Base-by-base conservation (phyloP, 306 rosid species). In the Dalbergia cochinchinensis region DNA sequence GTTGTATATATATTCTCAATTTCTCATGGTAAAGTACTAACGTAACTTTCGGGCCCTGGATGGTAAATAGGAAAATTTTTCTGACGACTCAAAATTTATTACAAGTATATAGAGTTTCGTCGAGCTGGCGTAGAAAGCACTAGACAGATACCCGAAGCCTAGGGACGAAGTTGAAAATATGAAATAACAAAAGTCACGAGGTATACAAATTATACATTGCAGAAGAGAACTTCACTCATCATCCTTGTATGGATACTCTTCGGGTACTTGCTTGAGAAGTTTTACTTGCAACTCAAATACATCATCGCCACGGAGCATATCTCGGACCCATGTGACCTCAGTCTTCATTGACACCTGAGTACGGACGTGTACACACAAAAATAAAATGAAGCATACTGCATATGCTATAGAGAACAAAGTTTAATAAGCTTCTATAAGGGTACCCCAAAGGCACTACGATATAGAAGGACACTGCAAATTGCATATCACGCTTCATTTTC, bases 181-280 rank as follows among this genome's bases (percentile, higher is more conserved):
- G 35, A 67, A 81, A 50, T 20, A 53, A 77, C 15, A 48, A 60
- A 76, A n/a, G 63, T 5, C 41, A 50, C 15, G 22, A 53, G 85
- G 60, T 81, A 62, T 78, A 65, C 83, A 73, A 54, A 54, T 10
- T 47, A 73, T 47, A 73, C 55, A 68, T 37, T 31, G 39, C 53
- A 67, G 58, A 61, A 66, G 58, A 64, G 8, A 73, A 76, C 51
- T n/a, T 82, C 64, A 94, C 87, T 94, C 98, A 6, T 94, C 98
- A 66, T 94, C 98, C 86, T 94, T 94, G 89, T 94, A 94, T 2
- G 98, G 98, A 78, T 92, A 94, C 88, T 94, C 98, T 83, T 94
- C 98, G 3, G 98, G 94, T 70, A 94, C 88, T 88, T 94, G 98
- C 97, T 94, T 94, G 54, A 94, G 83, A 70, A 94, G 97, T 83